A percentile compares a stretch with the other conserved stretches of the same genome.
phyloP scores from a whole-genome alignment of 371 early-diverging fungal genomes.

The Parasitella parasitica region DNA sequence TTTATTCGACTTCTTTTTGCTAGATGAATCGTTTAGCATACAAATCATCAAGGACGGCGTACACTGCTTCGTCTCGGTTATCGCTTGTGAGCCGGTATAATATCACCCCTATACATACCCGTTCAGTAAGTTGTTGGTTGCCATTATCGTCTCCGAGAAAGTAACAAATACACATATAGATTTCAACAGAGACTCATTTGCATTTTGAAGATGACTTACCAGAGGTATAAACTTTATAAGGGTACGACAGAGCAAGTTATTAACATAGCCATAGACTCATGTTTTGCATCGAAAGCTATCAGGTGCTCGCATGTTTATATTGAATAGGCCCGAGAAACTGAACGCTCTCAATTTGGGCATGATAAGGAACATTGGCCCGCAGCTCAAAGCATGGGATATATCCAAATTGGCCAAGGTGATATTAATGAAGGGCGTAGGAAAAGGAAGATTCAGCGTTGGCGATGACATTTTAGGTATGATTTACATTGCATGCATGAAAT shows the following conservation, averaged over 20 bases:
- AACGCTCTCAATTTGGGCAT: constrained; percentile 90
- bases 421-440: constrained; percentile 74
- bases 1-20: not conserved
- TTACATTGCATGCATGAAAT: not conserved
- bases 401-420: constrained; percentile 89
- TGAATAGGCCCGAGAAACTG: constrained; percentile 86
- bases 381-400: constrained; percentile 88
- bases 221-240: constrained; percentile 7
- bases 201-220: constrained; percentile 20
- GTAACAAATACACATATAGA: not conserved
- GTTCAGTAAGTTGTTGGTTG: constrained; percentile 1
- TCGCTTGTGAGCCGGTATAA: not conserved
- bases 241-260: not conserved
- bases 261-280: constrained; percentile 42
- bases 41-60: not conserved
- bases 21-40: not conserved
- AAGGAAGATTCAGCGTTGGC: constrained; percentile 91
- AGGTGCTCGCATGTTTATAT: constrained; percentile 65
- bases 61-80: not conserved
- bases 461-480: constrained; percentile 85
- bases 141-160: not conserved
- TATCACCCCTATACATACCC: not conserved
- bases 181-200: constrained; percentile 19
- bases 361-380: constrained; percentile 84
- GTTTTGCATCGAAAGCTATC: constrained; percentile 59